Base-by-base conservation (phyloP, 345 rosid genomes). In the Rhizophora apiculata region DNA sequence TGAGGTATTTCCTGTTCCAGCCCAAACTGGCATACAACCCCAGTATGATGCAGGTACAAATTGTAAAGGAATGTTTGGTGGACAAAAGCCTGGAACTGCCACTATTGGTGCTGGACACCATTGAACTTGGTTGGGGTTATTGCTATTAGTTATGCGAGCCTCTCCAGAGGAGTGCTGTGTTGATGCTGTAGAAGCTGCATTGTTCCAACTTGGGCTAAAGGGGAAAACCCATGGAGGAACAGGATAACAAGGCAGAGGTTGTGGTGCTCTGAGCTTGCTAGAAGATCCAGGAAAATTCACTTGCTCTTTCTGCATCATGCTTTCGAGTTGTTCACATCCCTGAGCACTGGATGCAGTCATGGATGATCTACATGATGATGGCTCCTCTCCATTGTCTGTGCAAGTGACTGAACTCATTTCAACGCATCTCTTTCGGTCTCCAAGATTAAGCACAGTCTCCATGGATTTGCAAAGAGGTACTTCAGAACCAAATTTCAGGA, bases 401-500 rank as follows among this genome's bases (percentile, higher is more conserved):
- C 49, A 34, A 70, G 26, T 83, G 37, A 54, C 65, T 3, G 83
- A 36, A 67, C 74, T 74, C 27, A 62, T 71, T 67, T 81, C 85
- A 27, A 52, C 63, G 52, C 69, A 60, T 71, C 71, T 74, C 66
- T 78, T 78, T 37, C 65, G 87, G 15, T 84, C 89, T 75, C 79
- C 76, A 49, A 83, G 82, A 56, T 48, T 83, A 55, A 83, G 79
- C 11, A 70, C 78, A 20, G 80, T 77, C 71, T 83, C 94, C 78
- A 81, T 80, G 61, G 92, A 82, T 71, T 80, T 78, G 18, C 88
- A 83, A 37, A 81, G 83, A 37, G 88, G 87, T 39, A 81, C 66
- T 72, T 93, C 87, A 1, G 78, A 21, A 32, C 90, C 89, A 70
- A 93, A 93, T 79, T 86, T 86, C 51, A 89, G 84, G 26, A 89